Base-by-base conservation (phyloP, 192 early-diverging fungal genomes). In the Phlyctochytrium arcticum region DNA sequence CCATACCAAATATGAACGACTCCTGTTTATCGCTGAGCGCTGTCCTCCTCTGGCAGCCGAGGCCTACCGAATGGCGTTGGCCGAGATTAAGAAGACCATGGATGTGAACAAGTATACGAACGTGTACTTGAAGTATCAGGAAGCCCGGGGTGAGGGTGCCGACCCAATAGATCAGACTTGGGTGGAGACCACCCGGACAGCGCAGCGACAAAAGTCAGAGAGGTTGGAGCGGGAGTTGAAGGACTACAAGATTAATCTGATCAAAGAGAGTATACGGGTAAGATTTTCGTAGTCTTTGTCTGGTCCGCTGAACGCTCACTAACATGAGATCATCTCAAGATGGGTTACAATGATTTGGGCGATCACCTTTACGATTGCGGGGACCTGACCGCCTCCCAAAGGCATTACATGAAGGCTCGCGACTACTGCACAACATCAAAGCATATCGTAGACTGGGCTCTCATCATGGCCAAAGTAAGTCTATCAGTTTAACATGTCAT, bases 201-300 rank as follows among this genome's bases (percentile, higher is more conserved):
- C 58, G 31, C 80, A 68, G 19, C 82, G 83, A 44, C 56, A 62
- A 5, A 72, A 69, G 49, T 60, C 77, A 12, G 88, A 92, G 15
- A 78, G 74, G 62, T 71, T 94, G 27, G 90, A 94, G 47, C 68
- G 67, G 21, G 89, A 94, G 62, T 71, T 94, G n/a, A 90, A 88
- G 58, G 82, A 69, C 53, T 90, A 89, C 71, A 90, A 91, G 51
- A 78, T 65, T 39, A 91, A 89, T 54, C 65, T 85, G 54, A 86
- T 91, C 68, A 94, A 92, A 62, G 92, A 94, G 78, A 87, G 83
- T 69, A 91, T 94, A 51, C 73, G 92, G 56, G 91, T 92, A 77
- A 36, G 77, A 61, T 3, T 15, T 32, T 12, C 15, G 59, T 17
- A 19, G 26, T 61, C 50, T 27, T 26, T 30, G 15, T 15, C 3